A percentile compares a stretch with the other conserved stretches of the same genome.
Evolutionary conservation across 768 basidiomycete species (phyloP).

Genomic region (Nidula microcarpa): DNA sequence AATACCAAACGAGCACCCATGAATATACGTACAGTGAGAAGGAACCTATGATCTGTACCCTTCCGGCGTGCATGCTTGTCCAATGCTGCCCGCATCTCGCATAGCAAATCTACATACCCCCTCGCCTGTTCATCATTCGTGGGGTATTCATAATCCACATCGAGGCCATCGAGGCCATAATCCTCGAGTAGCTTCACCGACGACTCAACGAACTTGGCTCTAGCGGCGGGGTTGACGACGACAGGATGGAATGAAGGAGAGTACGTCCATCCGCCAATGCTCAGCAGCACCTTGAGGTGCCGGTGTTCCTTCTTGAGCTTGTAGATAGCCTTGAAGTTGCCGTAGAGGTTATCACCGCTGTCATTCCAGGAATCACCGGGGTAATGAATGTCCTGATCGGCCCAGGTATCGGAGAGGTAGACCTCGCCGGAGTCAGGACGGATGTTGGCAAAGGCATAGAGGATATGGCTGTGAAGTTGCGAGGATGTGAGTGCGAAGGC

Average conservation of each 20-base stretch:
- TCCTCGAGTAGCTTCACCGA: slow-evolving; percentile 82
- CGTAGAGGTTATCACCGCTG: slow-evolving; percentile 84
- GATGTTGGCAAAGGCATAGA: slow-evolving; percentile 92
- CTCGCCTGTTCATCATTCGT: slow-evolving; percentile 69
- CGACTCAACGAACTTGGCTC: slow-evolving; percentile 77
- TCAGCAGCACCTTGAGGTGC: slow-evolving; percentile 76
- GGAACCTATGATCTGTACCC: slow-evolving; percentile 58
- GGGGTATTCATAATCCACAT: slow-evolving; percentile 94
- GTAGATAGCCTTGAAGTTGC: slow-evolving; percentile 93
- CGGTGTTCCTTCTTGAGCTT: slow-evolving; percentile 84
- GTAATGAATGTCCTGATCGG: slow-evolving; percentile 97
- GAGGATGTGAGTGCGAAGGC: slow-evolving; percentile 1
- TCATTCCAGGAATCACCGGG: slow-evolving; percentile 96
- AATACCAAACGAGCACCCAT: neutral
- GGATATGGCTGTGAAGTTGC: slow-evolving; percentile 59
- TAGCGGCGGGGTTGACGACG: slow-evolving; percentile 57
- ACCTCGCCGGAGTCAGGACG: slow-evolving; percentile 84
- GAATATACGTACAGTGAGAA: slow-evolving; percentile 62
- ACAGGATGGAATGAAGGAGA: slow-evolving; percentile 84
- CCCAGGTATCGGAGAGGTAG: slow-evolving; percentile 85
- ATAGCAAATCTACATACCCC: slow-evolving; percentile 82
- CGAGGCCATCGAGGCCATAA: slow-evolving; percentile 89
- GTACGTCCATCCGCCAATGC: slow-evolving; percentile 96
- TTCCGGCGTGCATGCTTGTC: slow-evolving; percentile 67
- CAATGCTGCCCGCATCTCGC: slow-evolving; percentile 68